Evolutionary conservation across 1,284 basidiomycete species (phyloP).

Genomic region (Phenoliferia sp.): DNA sequence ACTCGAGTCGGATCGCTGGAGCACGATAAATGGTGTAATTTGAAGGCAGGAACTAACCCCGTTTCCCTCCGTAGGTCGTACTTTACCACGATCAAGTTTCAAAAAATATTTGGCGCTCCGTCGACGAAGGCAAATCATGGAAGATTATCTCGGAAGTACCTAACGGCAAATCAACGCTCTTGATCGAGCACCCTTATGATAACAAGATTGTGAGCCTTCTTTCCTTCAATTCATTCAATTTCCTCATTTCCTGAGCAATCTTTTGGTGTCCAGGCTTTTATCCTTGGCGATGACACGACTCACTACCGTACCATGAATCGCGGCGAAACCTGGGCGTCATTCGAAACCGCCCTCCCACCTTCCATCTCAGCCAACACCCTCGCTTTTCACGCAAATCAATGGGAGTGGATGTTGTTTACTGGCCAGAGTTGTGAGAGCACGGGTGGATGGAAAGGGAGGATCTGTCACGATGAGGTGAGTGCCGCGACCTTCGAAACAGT

Average conservation of each 20-base stretch:
- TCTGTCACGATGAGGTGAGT: constrained; percentile 72
- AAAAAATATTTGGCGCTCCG: constrained; percentile 69
- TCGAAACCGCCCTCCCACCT: constrained; percentile 61
- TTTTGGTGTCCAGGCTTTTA: constrained; percentile 62
- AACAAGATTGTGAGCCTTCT: constrained; percentile 66
- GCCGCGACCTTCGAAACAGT: too few species aligned
- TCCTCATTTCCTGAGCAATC: neutral
- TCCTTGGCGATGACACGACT: constrained; percentile 61
- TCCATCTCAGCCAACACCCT: constrained; percentile 61
- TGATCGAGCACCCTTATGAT: constrained; percentile 84
- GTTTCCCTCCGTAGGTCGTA: constrained; percentile 52
- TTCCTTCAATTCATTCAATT: constrained; percentile 22
- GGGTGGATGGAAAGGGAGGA: constrained; percentile 56
- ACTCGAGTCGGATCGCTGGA: neutral
- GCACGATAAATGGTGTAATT: too few species aligned
- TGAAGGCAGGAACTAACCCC: neutral
- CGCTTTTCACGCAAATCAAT: constrained; percentile 69
- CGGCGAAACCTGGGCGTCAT: constrained; percentile 76
- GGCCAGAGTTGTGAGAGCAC: constrained; percentile 60
- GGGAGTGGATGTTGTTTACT: constrained; percentile 70
- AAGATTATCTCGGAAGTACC: constrained; percentile 58
- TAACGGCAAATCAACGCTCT: constrained; percentile 59
- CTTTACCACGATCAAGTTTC: constrained; percentile 74
- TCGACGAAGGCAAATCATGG: constrained; percentile 89
- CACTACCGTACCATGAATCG: constrained; percentile 83